Conservation (phyloP, 306 rosid species). For the Casuarina equisetifolia region DNA sequence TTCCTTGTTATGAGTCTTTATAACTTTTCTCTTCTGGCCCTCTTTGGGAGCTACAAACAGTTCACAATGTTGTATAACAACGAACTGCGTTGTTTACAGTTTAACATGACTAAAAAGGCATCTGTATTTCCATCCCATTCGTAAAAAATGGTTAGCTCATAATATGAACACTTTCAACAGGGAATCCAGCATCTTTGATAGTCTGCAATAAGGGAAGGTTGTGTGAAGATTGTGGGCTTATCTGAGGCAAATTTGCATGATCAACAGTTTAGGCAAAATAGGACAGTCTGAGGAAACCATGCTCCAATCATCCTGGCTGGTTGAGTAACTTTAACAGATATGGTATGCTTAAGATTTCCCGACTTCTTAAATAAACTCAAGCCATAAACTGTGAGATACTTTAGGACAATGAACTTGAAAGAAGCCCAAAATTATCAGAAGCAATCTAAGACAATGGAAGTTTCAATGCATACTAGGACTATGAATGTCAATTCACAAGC, state of each 20-base stretch:
- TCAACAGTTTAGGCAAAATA: background rate
- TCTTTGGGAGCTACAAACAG: background rate
- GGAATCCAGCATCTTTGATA: background rate
- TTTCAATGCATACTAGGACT: background rate
- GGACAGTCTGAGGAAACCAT: slow-evolving; percentile 1
- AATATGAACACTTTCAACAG: background rate
- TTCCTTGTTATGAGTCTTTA: background rate
- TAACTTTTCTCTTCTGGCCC: background rate
- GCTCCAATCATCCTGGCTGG: background rate
- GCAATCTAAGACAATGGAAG: background rate
- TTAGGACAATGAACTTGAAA: background rate
- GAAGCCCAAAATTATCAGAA: background rate
- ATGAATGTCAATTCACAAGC: background rate
- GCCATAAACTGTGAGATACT: background rate
- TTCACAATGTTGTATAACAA: background rate
- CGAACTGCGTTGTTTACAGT: slow-evolving; percentile 1
- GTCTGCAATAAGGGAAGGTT: background rate
- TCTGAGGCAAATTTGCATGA: background rate
- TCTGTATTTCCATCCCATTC: background rate
- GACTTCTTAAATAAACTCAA: background rate
- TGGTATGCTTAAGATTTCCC: background rate
- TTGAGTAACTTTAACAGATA: background rate
- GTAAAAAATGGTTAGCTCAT: background rate
- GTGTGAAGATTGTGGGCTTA: background rate
- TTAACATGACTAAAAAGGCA: slow-evolving; percentile 2